Evolutionary conservation across 2,329 filamentous ascomycete species (phyloP).

Genomic region (Alternaria metachromatica): DNA sequence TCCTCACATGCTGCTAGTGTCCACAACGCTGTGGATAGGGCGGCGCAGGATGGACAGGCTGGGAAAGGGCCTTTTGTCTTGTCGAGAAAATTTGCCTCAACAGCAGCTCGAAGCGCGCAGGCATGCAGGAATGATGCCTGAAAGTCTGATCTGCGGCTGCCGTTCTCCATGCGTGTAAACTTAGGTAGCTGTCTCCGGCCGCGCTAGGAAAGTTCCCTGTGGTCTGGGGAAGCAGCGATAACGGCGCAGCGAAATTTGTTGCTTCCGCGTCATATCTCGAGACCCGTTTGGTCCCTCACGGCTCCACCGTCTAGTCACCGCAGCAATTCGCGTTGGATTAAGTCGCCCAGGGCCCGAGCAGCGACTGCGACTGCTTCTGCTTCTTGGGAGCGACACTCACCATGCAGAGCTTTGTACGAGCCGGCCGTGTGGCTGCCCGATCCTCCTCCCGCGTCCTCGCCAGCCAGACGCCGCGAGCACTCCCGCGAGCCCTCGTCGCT

Average conservation of each 20-base stretch:
- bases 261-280: conserved; percentile 28
- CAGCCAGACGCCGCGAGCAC: conserved; percentile 31
- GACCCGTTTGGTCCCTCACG: conserved; percentile 11
- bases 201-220: conserved; percentile 1
- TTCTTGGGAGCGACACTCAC: conserved; percentile 34
- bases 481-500: conserved; percentile 43
- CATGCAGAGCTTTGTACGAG: conserved; percentile 50
- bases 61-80: neutral
- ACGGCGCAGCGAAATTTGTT: conserved; percentile 40
- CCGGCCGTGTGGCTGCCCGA: conserved; percentile 46
- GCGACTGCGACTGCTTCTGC: conserved; percentile 10
- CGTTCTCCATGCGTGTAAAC: neutral
- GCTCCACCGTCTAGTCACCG: conserved; percentile 13
- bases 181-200: neutral
- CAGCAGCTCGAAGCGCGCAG: neutral
- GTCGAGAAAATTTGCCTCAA: neutral
- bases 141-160: conserved; percentile 3
- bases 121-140: neutral
- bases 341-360: conserved; percentile 14
- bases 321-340: conserved; percentile 28
- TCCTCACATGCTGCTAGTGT: neutral
- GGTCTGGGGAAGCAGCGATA: conserved; percentile 19
- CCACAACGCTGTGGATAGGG: neutral
- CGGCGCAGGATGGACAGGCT: neutral
- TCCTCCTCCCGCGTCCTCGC: conserved; percentile 44